Evolutionary conservation across 1,139 yeast species (phyloP).

Genomic region (Protomyces macrosporus): DNA sequence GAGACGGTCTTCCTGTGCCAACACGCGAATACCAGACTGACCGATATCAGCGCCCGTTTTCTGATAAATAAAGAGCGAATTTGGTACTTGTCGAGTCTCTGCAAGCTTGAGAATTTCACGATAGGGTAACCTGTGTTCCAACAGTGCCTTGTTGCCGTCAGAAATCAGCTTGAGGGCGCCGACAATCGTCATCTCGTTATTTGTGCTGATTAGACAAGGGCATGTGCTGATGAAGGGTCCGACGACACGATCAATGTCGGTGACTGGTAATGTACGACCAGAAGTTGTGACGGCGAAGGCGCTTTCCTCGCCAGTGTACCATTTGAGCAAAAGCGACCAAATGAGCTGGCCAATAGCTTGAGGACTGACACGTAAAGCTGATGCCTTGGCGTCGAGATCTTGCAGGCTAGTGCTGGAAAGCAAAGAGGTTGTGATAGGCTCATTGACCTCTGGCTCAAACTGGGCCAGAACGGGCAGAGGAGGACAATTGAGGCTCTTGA

Average conservation of each 20-base stretch:
- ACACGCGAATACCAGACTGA: neutral
- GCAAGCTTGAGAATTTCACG: slow-evolving; percentile 17
- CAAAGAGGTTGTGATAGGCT: neutral
- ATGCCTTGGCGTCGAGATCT: slow-evolving; percentile 4
- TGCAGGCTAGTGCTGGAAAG: neutral
- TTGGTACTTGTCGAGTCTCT: neutral
- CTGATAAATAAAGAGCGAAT: slow-evolving; percentile 20
- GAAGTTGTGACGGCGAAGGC: slow-evolving; percentile 31
- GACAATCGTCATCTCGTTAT: neutral
- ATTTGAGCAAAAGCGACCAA: slow-evolving; percentile 29
- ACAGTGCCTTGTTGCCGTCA: neutral
- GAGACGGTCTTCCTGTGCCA: slow-evolving; percentile 6
- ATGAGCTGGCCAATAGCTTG: slow-evolving; percentile 30
- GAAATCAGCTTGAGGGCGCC: neutral
- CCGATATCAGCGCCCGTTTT: slow-evolving; percentile 5
- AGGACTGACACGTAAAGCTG: slow-evolving; percentile 12
- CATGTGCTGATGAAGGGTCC: slow-evolving; percentile 31
- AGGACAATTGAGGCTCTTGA: slow-evolving; percentile 4
- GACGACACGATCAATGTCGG: slow-evolving; percentile 21
- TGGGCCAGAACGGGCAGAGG: slow-evolving; percentile 2
- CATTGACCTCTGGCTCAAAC: neutral
- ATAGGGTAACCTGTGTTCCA: slow-evolving; percentile 1
- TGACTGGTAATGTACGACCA: slow-evolving; percentile 24
- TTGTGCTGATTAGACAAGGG: slow-evolving; percentile 20
- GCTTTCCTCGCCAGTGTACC: slow-evolving; percentile 14